Percentiles rank a stretch among this genome's conserved stretches.
phyloP scores from a whole-genome alignment of 2,329 filamentous ascomycete species.

The Epichloe uncinata region DNA sequence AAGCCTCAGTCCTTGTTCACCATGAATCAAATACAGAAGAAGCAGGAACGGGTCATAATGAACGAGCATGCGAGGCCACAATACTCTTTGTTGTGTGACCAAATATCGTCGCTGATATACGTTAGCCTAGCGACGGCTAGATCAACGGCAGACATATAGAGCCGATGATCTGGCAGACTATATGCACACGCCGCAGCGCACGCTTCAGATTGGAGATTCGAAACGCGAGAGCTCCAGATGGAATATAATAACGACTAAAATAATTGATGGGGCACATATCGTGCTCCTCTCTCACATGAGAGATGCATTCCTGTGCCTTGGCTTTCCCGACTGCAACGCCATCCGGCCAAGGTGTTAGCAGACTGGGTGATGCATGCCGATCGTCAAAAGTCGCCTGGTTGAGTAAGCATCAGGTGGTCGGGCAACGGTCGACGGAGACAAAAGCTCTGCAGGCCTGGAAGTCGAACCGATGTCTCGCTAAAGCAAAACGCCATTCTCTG shows the following conservation, averaged over 20 bases:
- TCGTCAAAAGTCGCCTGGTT: no score
- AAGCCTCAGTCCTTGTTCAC: background rate
- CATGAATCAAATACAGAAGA: background rate
- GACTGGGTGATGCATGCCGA: no score
- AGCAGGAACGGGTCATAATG: background rate
- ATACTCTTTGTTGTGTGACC: background rate
- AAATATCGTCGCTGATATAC: background rate
- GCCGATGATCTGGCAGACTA: background rate
- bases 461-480: no score
- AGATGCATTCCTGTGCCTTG: no score
- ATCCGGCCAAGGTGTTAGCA: no score
- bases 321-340: no score
- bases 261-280: no score
- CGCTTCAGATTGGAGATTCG: background rate
- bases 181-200: background rate
- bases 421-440: no score
- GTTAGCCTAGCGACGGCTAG: background rate
- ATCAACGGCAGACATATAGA: background rate
- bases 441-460: no score
- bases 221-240: background rate
- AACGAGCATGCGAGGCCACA: background rate
- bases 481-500: no score
- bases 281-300: no score
- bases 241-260: background rate
- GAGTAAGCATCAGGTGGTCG: no score